Conservation (phyloP, 2,329 filamentous ascomycete genomes). For the Trichophyton mentagrophytes region DNA sequence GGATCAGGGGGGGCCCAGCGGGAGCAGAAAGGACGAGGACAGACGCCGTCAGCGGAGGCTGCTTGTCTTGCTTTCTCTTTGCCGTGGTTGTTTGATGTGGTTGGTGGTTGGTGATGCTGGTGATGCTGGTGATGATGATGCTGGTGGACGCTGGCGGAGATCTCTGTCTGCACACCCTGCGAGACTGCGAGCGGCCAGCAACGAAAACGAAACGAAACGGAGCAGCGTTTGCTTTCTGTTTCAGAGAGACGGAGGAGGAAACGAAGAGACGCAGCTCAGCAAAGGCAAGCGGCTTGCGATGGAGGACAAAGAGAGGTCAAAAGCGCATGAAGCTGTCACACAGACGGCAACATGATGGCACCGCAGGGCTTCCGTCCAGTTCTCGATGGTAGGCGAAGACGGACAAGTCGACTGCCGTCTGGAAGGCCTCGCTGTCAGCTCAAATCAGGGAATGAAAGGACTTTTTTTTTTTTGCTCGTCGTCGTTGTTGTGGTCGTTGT, state of each 20-base stretch:
- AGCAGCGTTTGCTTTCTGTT: constrained; percentile 6
- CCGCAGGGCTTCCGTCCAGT: constrained; percentile 6
- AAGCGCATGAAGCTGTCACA: constrained; percentile 16
- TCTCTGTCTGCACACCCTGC: not conserved
- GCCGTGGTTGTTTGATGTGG: not conserved
- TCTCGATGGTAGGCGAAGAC: not conserved
- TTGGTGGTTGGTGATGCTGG: not conserved
- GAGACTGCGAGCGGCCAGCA: not conserved
- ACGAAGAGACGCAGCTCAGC: constrained; percentile 5
- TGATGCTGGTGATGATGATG: not conserved
- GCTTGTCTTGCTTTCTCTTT: not conserved
- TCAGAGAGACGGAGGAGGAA: constrained; percentile 13
- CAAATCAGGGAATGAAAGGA: too few relatives aligned
- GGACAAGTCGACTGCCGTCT: not conserved
- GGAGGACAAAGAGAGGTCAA: constrained; percentile 18
- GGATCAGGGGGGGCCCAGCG: not conserved
- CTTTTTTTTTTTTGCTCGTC: too few relatives aligned
- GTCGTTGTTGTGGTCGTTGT: not conserved
- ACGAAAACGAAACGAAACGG: too few relatives aligned
- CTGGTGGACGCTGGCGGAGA: not conserved
- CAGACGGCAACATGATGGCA: constrained; percentile 17
- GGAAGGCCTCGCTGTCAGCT: too few relatives aligned
- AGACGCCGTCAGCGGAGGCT: not conserved
- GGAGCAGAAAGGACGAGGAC: not conserved
- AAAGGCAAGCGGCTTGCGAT: constrained; percentile 8